phyloP scores from a whole-genome alignment of 2,329 filamentous ascomycete species.

The Colletotrichum caudatum region DNA sequence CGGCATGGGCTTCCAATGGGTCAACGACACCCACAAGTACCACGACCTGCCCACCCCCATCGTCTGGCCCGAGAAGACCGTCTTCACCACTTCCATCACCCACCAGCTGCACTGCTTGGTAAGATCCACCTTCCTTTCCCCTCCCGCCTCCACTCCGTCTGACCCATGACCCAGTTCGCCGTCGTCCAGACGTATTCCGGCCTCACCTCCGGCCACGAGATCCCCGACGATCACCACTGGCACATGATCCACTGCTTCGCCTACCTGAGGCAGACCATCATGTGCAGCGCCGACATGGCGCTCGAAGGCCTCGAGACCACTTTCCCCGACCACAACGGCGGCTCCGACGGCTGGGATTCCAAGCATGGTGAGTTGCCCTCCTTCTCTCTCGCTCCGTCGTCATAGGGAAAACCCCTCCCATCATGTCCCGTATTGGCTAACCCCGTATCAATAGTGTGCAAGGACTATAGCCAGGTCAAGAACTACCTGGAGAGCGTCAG shows the following conservation, averaged over 20 bases:
- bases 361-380: slow-evolving; percentile 53
- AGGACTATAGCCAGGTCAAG: slow-evolving; percentile 57
- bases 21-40: slow-evolving; percentile 52
- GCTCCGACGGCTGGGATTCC: slow-evolving; percentile 61
- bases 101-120: slow-evolving; percentile 60
- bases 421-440: slow-evolving; percentile 2
- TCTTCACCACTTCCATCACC: slow-evolving; percentile 58
- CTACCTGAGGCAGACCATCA: slow-evolving; percentile 61
- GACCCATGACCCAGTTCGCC: slow-evolving; percentile 48
- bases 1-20: slow-evolving; percentile 56
- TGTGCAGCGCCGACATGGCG: slow-evolving; percentile 60
- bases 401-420: too few species aligned
- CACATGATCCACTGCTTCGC: slow-evolving; percentile 64
- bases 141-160: neutral
- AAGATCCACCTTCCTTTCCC: neutral
- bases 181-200: slow-evolving; percentile 59
- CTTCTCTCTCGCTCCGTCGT: neutral
- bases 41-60: slow-evolving; percentile 54
- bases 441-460: slow-evolving; percentile 52
- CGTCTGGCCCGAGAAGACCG: slow-evolving; percentile 51
- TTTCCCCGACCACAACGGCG: slow-evolving; percentile 60
- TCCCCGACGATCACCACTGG: slow-evolving; percentile 59
- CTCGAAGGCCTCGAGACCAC: slow-evolving; percentile 61
- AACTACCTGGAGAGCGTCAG: slow-evolving; percentile 58
- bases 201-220: slow-evolving; percentile 52